Percentiles rank a stretch among this genome's conserved stretches.
These are phyloP conservation scores for Lachancea kluyveri DNA, from an alignment of 805 yeast species.

Conservation along the genomic window DNA sequence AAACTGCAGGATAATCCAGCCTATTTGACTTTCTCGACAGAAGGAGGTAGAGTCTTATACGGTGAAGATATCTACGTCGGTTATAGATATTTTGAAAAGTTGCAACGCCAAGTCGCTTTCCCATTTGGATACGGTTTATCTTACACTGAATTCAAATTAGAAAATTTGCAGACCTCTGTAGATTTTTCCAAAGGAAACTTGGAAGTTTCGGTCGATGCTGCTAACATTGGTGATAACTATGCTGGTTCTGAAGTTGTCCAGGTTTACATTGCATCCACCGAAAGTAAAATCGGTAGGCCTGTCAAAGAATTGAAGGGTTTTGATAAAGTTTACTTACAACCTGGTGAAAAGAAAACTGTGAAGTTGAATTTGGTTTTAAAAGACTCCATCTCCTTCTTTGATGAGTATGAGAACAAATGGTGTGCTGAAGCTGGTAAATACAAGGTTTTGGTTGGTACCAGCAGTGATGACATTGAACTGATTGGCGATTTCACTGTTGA, in stretches of 20 bases:
- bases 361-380: constrained; percentile 36
- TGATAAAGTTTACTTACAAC: constrained; percentile 39
- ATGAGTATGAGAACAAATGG: constrained; percentile 46
- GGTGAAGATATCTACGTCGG: constrained; percentile 67
- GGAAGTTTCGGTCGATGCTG: constrained; percentile 34
- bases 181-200: constrained; percentile 24
- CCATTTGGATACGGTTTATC: constrained; percentile 63
- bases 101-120: constrained; percentile 41
- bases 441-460: constrained; percentile 41
- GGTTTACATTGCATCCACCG: constrained; percentile 39
- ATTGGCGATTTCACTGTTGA: constrained; percentile 18
- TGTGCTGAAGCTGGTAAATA: constrained; percentile 45
- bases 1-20: constrained; percentile 51
- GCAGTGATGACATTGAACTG: constrained; percentile 26
- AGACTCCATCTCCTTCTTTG: constrained; percentile 49
- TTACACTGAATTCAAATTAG: constrained; percentile 44
- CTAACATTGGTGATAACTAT: constrained; percentile 39
- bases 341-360: constrained; percentile 39
- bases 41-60: constrained; percentile 48
- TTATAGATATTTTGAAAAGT: constrained; percentile 53
- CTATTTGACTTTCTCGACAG: constrained; percentile 43
- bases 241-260: constrained; percentile 54
- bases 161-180: constrained; percentile 31
- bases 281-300: constrained; percentile 40
- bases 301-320: constrained; percentile 56